phyloP scores from a whole-genome alignment of 768 basidiomycete species.

The Collybiopsis luxurians region DNA sequence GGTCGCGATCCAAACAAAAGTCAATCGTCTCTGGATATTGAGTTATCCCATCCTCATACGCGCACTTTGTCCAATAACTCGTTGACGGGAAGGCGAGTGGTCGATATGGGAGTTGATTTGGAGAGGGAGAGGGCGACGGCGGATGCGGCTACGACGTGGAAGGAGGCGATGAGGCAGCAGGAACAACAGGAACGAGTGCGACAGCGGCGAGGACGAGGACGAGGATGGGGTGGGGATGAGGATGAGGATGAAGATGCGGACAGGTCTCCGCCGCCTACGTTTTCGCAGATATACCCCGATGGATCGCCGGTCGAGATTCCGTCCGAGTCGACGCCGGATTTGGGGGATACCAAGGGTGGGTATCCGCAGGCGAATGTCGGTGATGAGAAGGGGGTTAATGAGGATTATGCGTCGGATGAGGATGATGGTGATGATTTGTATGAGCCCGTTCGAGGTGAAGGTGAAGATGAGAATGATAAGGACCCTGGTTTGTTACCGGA shows the following conservation, averaged over 20 bases:
- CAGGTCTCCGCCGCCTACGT: not conserved
- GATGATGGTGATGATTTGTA: too few relatives aligned
- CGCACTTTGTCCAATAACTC: too few relatives aligned
- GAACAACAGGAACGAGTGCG: too few relatives aligned
- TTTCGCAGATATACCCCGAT: not conserved
- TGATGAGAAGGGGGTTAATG: not conserved
- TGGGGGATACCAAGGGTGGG: not conserved
- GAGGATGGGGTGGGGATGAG: not conserved
- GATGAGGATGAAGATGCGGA: not conserved
- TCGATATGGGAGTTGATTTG: not conserved
- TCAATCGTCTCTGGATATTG: not conserved
- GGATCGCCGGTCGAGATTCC: not conserved
- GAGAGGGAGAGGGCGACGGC: not conserved
- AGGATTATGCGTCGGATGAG: not conserved
- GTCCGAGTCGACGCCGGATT: not conserved
- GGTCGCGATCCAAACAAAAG: not conserved
- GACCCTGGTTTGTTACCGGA: too few relatives aligned
- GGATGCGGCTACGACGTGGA: not conserved
- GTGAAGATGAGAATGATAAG: too few relatives aligned
- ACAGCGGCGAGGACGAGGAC: too few relatives aligned
- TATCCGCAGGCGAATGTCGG: not conserved
- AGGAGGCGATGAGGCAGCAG: too few relatives aligned
- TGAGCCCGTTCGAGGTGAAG: too few relatives aligned
- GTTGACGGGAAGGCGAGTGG: too few relatives aligned
- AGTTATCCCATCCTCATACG: not conserved